Base-by-base conservation (phyloP, 768 basidiomycete species). In the Calocera viscosa region DNA sequence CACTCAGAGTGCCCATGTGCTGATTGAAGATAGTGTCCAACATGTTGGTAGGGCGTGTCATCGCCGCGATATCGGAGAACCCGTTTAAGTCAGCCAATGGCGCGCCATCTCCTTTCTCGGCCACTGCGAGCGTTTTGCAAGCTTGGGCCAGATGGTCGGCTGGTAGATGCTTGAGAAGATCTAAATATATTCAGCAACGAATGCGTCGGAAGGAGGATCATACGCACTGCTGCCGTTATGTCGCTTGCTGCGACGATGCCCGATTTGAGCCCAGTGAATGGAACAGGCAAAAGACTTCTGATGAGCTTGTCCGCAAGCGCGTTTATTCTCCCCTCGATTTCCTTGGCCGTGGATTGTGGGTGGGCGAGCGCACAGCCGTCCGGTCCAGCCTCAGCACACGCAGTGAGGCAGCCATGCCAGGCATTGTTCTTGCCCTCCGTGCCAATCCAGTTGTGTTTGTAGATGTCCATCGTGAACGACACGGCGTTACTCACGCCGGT, bases 391-490 rank as follows among this genome's bases (percentile, higher is more conserved):
- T 34, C 16, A 2, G 66, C 69, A 40, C 71, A 71, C 1, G 60
- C 22, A 3, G 47, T n/a, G 43, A 71, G 49, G 66, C 70, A 71
- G 28, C 71, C 71, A 11, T 60, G 26, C 53, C 53, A 60, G 53
- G 30, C 53, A 5, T 60, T 60, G 53, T 60, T 60, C 53, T 11
- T 60, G 30, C 30, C 53, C 19, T 60, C 53, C 14, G 53, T 60
- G 2, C 30, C 53, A 26, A 26, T 60, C 53, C 53, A 60, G 19
- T 26, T 26, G 19, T 60, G 53, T 19, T 60, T 26, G 53, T 60
- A 60, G 24, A 60, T 60, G 19, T 60, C 53, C 2, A 5, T 60
- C 26, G 53, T 60, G 53, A 60, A 66, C 3, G 35, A 19, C 12
- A 60, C 49, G 8, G 39, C 66, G 53, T 66, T 53, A 14, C 35